These are phyloP conservation scores for Aspergillus nanangensis DNA, from an alignment of 495 filamentous ascomycete species.

Conservation along the genomic window DNA sequence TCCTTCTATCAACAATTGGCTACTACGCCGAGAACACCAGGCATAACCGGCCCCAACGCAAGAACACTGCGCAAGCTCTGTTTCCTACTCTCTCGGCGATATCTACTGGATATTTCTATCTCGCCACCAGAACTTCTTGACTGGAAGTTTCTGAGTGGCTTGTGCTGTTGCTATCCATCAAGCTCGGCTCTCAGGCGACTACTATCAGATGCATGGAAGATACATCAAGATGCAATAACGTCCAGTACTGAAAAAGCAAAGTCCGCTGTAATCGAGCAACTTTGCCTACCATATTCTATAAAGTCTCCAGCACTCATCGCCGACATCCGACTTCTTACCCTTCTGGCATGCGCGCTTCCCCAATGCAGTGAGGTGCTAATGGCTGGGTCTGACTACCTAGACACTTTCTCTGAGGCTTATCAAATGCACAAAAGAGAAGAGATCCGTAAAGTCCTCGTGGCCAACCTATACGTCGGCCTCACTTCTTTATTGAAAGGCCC, in stretches of 20 bases:
- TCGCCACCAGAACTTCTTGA: constrained; percentile 26
- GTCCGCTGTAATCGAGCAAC: constrained; percentile 35
- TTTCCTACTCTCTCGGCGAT: constrained; percentile 55
- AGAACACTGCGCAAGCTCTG: constrained; percentile 53
- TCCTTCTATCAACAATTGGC: constrained; percentile 55
- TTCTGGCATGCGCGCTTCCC: constrained; percentile 32
- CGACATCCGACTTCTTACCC: constrained; percentile 36
- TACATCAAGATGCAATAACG: constrained; percentile 33
- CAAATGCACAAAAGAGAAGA: constrained; percentile 49
- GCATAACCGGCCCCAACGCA: constrained; percentile 45
- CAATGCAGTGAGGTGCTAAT: constrained; percentile 56
- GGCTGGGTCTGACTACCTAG: constrained; percentile 79
- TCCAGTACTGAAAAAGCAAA: constrained; percentile 45
- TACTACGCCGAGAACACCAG: no score
- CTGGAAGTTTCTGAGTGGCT: constrained; percentile 34
- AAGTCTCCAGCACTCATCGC: constrained; percentile 19
- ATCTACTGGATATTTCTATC: constrained; percentile 23
- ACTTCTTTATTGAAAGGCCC: constrained; percentile 60
- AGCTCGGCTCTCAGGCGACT: constrained; percentile 36
- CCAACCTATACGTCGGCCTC: constrained; percentile 67
- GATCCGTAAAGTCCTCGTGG: constrained; percentile 58
- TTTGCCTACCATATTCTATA: constrained; percentile 42
- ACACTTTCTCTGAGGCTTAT: constrained; percentile 65
- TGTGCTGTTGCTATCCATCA: constrained; percentile 38
- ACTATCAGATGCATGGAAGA: constrained; percentile 35